phyloP scores from a whole-genome alignment of 352 stramenopile genomes.

The Phytophthora fragariaefolia region DNA sequence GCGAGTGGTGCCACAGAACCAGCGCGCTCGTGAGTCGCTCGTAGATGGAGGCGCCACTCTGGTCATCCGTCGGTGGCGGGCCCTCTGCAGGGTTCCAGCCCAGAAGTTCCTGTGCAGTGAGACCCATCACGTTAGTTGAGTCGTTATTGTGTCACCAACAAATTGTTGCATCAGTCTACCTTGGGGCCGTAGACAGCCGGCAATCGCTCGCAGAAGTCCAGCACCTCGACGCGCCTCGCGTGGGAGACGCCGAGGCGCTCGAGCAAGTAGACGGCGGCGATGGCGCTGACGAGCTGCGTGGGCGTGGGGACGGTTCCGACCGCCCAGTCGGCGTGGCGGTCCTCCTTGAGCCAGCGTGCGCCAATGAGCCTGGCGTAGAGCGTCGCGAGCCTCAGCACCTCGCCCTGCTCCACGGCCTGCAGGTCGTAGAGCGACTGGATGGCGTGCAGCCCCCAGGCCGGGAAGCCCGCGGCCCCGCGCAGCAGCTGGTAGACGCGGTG shows the following conservation, averaged over 20 bases:
- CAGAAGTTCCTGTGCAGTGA: conserved; percentile 67
- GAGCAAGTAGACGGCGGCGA: conserved; percentile 74
- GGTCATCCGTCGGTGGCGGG: conserved; percentile 40
- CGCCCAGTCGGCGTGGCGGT: conserved; percentile 54
- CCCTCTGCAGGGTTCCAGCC: conserved; percentile 79
- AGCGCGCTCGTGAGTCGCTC: conserved; percentile 71
- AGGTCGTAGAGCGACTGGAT: conserved; percentile 77
- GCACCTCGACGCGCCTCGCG: conserved; percentile 63
- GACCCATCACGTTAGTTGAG: background rate
- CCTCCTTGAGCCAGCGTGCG: conserved; percentile 58
- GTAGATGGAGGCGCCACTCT: conserved; percentile 49
- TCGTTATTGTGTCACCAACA: too few relatives aligned
- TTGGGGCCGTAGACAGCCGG: conserved; percentile 55
- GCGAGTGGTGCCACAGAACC: conserved; percentile 71
- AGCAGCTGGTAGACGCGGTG: conserved; percentile 50
- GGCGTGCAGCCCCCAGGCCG: conserved; percentile 52
- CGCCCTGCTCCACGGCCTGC: conserved; percentile 54
- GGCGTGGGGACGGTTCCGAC: conserved; percentile 46
- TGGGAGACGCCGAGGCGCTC: conserved; percentile 78
- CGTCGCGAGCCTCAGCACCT: conserved; percentile 48
- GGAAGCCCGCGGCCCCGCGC: conserved; percentile 29
- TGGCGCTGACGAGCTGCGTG: conserved; percentile 59
- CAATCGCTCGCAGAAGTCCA: conserved; percentile 64
- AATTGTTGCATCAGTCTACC: too few relatives aligned
- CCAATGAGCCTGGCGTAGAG: conserved; percentile 70